These are phyloP conservation scores for Alectoria sarmentosa DNA, from an alignment of 495 filamentous ascomycete genomes.

Conservation along the genomic window DNA sequence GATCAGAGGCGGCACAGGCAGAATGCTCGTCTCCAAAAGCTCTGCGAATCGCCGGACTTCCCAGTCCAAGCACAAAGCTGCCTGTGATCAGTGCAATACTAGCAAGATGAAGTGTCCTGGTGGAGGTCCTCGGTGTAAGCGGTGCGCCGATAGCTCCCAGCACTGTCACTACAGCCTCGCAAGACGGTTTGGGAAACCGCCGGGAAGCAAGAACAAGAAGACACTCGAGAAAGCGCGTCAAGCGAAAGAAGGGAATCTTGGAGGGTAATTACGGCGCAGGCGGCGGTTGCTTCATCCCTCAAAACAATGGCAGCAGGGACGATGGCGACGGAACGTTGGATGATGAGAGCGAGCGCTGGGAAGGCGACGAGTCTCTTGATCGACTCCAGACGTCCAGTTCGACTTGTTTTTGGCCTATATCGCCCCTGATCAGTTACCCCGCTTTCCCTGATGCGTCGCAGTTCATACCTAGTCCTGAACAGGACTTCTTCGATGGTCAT, in stretches of 20 bases:
- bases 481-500: neutral
- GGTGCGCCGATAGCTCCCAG: neutral
- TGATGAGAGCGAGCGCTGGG: neutral
- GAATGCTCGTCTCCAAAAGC: neutral
- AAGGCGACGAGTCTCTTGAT: neutral
- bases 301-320: neutral
- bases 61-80: neutral
- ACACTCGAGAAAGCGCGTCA: neutral
- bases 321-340: neutral
- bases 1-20: neutral
- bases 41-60: neutral
- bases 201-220: neutral
- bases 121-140: neutral
- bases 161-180: neutral
- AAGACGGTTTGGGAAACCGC: neutral
- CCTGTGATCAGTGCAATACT: neutral
- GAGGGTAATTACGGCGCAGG: neutral
- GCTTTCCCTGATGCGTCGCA: neutral
- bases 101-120: neutral
- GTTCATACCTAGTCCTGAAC: neutral
- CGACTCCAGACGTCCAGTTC: neutral
- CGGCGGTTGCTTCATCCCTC: neutral
- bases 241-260: neutral
- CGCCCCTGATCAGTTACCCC: neutral
- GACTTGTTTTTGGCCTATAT: neutral